Base-by-base conservation (phyloP, 176 grass and related monocot genomes). In the maize (Zea mays) region DNA sequence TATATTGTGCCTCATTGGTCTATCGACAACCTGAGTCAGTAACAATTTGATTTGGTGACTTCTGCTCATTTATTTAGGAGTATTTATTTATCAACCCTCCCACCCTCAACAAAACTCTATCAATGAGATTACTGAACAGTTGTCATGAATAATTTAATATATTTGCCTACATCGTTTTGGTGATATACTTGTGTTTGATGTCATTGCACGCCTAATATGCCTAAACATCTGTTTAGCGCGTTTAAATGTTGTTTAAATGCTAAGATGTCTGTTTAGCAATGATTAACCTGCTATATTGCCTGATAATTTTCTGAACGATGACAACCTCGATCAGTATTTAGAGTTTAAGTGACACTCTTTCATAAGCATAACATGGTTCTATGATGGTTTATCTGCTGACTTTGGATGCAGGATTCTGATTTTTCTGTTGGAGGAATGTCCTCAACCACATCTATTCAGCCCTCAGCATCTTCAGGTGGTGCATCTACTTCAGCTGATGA, bases 381-480 rank as follows among this genome's bases (percentile, higher is more conserved):
- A 48, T 65, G 42, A 67, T 55, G 27, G 7, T 65, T 89, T 81
- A 86, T 85, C 45, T 76, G 55, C 55, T 79, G 10, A 69, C 19
- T 80, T 42, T 62, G 65, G 50, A 38, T 61, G 39, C 69, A 99
- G 90, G 85, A 88, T 78, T 85, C 92, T 79, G 79, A 89, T 69
- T 85, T 95, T 85, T 75, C 83, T 63, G 45, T 79, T 50, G 52
- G 90, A 86, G 67, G 81, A 85, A 99, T 99, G 90, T 83, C 88
- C 65, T 92, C 84, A 81, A 76, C 83, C 49, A 79, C 71, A 59
- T 60, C 88, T 65, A 89, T 81, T 72, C 84, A 99, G 72, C 35
- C 79, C 62, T 41, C 92, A 71, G 55, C 40, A 79, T 77, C 81
- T 17, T 63, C 88, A 56, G 85, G 65, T 11, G 75, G 84, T 67